Base-by-base conservation (phyloP, 805 yeast genomes). In the Nakazawaea sp. region DNA sequence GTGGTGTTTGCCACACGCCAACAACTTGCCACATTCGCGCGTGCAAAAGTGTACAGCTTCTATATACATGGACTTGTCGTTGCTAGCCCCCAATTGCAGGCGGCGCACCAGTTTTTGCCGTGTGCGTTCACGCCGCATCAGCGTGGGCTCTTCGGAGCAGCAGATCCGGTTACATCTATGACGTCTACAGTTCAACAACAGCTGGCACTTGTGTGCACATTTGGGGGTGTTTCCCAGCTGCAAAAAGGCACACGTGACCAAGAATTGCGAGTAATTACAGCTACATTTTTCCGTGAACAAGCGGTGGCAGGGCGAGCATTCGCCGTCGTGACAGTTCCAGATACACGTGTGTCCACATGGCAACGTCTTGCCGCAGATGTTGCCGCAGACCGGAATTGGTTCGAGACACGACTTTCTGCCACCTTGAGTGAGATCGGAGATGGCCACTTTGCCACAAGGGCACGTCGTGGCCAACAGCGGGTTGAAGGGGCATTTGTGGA, bases 31-130 rank as follows among this genome's bases (percentile, higher is more conserved):
- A 57, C 96, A 86, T 2, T 68, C 67, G 38, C 67, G 65, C 7
- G 82, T 64, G 61, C 96, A 86, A 8, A 83, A 68, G 55, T 86
- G 96, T 3, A 64, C 67, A 2, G 87, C 78, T 49, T 86, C 95
- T 17, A 82, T 75, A 3, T 63, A 52, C 59, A 77, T 70, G 3
- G 74, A 56, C 34, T 74, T 77, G 44, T 78, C 78, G 34, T 57
- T 56, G 49, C 49, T 50, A 55, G 43, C 58, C 50, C 33, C 59
- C 50, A 44, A 49, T 41, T 40, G 25, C 45, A 72, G 68, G 38
- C 64, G 69, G 33, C 85, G 55, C 16, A 70, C 46, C 3, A 63
- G 70, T 47, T 72, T 75, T 64, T 62, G 39, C 26, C 56, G 40
- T 60, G 67, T 59, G 54, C 88, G 53, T 45, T 72, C 77, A 39